A percentile compares a stretch with the other conserved stretches of the same genome.
Evolutionary conservation across 2,329 filamentous ascomycete species (phyloP).

Genomic region (Fusarium domesticum): DNA sequence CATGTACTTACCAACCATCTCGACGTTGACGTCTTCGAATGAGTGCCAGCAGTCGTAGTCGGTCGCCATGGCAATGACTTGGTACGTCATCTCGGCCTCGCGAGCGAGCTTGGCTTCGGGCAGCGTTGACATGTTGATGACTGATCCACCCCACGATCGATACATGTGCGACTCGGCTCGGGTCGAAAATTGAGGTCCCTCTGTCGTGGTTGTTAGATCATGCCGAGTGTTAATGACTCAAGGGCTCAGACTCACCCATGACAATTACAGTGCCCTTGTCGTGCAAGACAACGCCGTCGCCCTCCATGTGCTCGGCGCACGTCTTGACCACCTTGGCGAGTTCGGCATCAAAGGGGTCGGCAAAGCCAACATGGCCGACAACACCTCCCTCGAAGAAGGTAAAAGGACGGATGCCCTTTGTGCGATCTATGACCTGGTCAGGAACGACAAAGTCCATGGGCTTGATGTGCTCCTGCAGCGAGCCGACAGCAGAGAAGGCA

Average conservation of each 20-base stretch:
- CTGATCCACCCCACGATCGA: conserved; percentile 85
- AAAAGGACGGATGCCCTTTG: conserved; percentile 89
- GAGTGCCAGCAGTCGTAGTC: conserved; percentile 99
- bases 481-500: conserved; percentile 93
- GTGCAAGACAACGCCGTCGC: conserved; percentile 82
- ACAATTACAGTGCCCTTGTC: conserved; percentile 82
- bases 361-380: conserved; percentile 92
- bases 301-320: conserved; percentile 72
- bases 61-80: conserved; percentile 99
- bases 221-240: conserved; percentile 4
- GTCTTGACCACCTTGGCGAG: conserved; percentile 73
- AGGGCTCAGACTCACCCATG: conserved; percentile 61
- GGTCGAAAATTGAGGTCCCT: conserved; percentile 97
- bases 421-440: conserved; percentile 95
- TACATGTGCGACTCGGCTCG: conserved; percentile 95
- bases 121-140: conserved; percentile 97
- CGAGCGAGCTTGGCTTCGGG: conserved; percentile 95
- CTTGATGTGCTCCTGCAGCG: conserved; percentile 85
- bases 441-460: conserved; percentile 96
- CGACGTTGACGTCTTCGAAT: conserved; percentile 80
- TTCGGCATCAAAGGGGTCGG: conserved; percentile 84
- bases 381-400: conserved; percentile 94
- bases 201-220: conserved; percentile 42
- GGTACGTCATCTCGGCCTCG: conserved; percentile 94
- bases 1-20: conserved; percentile 98